Base-by-base conservation (phyloP, 345 rosid genomes). In the Laguncularia racemosa region DNA sequence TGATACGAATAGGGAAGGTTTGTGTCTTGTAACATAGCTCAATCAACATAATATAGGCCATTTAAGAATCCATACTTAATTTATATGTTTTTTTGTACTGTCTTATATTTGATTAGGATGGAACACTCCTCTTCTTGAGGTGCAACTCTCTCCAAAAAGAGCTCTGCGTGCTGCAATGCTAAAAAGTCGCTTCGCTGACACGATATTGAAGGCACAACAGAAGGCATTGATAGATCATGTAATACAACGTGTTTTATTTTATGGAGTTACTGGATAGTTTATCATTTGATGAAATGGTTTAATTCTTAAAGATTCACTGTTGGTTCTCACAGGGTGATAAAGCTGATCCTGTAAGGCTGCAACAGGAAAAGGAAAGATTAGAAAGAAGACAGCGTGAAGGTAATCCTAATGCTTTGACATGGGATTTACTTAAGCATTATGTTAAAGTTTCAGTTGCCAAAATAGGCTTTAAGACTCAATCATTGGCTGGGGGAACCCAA, bases 161-260 rank as follows among this genome's bases (percentile, higher is more conserved):
- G 95, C 89, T 62, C 81, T 88, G 13, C 91, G 96, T 38, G 95
- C 87, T 72, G 98, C 90, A 48, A 79, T 77, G 46, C 61, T 91
- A 20, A 92, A 76, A 71, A 73, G 61, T 19, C 91, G 93, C 40
- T 92, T 86, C 66, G 98, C 95, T 16, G 84, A 66, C 45, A 81
- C 89, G 23, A 88, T 92, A 44, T 50, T 81, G 52, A 86, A 74
- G 81, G 91, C 95, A 12, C 75, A 80, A 57, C 85, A 80, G 59
- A 83, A 70, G 84, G 79, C 85, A 38, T 72, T 77, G 20, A 82
- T 77, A 48, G 80, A 74, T 60, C 72, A 84, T 28, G 98, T 83
- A 84, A 50, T 48, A 17, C 9, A 33, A 2, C 16, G 21, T 40
- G 4, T 56, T 23, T 16, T 6, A 20, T 54, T 2, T 6, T 15